Evolutionary conservation across 768 basidiomycete genomes (phyloP), one percentile per base, ranked within the genome.

Genomic region (Pisolithus sp.): DNA sequence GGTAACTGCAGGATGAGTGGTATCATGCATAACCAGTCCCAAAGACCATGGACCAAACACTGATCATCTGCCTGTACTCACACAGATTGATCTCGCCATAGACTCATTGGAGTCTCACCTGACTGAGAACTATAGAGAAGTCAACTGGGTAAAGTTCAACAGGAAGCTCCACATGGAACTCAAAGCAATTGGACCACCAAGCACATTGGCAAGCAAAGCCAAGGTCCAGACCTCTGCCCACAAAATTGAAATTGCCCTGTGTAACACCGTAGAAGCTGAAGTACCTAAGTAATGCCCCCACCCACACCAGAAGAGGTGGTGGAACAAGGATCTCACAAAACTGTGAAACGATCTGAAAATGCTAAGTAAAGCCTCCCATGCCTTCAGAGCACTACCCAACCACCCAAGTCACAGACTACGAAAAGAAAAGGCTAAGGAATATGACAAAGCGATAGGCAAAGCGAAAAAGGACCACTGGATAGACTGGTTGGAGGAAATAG

Each of bases 271-370:
- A 0, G 38, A 55, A 12, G 45, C 51, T 7, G 23, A 50, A 5
- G 62, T 68, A 0, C 69, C 67, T 0, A 21, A 44, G 1, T 23
- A 53, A 2, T 50, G 56, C 24, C 58, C 60, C 1, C 54, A 49
- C 2, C 63, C 62, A 2, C 61, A 61, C 49, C 24, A 53, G 4
- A 71, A 71, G 34, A 23, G 61, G 2, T 73, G 71, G 73, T 74
- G 64, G 68, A 61, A 48, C 10, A 46, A 53, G 12, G 68, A 68
- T 0, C 67, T 76, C 2, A 48, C 48, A 0, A 45, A 55, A 0
- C 30, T 58, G 24, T 59, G 59, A 12, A 55, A 48, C 7, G 36
- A 58, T 7, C 47, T 55, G 0, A 53, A 61, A 5, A 52, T 57
- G 44, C 31, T 66, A 17, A 53, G 57, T 3, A 34, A 53, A 0